Percentiles rank a stretch among this genome's conserved stretches.
Evolutionary conservation across 352 stramenopile species (phyloP).

Genomic region (Vaucheria bursata): DNA sequence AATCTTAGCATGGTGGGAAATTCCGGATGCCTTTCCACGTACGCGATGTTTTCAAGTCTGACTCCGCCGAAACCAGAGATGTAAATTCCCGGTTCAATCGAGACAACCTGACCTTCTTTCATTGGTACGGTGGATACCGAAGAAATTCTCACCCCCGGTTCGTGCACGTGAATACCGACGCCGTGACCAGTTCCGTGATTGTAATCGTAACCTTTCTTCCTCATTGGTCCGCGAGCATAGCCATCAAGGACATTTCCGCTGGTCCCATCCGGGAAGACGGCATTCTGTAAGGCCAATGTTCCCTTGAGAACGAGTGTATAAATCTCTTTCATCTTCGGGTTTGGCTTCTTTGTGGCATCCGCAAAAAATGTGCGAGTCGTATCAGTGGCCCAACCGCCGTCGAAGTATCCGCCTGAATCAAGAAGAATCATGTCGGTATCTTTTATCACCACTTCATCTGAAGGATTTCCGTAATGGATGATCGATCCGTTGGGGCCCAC

Average conservation of each 20-base stretch:
- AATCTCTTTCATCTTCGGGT: neutral
- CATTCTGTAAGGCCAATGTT: neutral
- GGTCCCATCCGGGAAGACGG: neutral
- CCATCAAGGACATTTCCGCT: neutral
- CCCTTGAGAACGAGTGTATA: neutral
- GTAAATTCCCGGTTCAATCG: neutral
- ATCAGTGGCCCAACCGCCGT: neutral
- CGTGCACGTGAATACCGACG: neutral
- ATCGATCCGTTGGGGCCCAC: neutral
- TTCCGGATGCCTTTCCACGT: neutral
- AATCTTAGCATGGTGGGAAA: neutral
- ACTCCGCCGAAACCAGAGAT: neutral
- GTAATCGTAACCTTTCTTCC: neutral
- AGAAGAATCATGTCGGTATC: neutral
- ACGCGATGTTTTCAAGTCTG: neutral
- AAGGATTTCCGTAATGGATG: slow-evolving; percentile 1
- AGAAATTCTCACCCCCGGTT: neutral
- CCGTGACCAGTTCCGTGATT: neutral
- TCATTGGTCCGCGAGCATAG: neutral
- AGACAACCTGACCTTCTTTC: neutral
- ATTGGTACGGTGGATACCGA: neutral
- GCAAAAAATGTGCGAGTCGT: neutral
- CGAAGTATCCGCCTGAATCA: neutral
- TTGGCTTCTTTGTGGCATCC: neutral
- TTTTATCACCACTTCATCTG: neutral